Percentiles rank a stretch among this genome's conserved stretches.
phyloP scores from a whole-genome alignment of 139 green algal species.

The Volvox africanus region DNA sequence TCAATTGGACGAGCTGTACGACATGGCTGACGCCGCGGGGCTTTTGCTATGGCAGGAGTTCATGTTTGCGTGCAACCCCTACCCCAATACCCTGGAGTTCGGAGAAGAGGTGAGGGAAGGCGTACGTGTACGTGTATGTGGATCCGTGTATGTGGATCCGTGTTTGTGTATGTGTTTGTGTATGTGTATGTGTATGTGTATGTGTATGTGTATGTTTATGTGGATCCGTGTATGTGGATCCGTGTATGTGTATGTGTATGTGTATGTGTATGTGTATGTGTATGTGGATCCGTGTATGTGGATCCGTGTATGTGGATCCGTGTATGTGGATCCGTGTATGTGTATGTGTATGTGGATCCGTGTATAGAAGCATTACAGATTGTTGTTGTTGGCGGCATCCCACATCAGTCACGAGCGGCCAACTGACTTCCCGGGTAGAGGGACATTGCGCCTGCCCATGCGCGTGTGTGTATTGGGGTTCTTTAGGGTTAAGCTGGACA shows the following conservation, averaged over 20 bases:
- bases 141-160: background rate
- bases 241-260: background rate
- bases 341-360: background rate
- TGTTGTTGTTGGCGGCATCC: too few species aligned
- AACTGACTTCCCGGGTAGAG: too few species aligned
- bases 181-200: background rate
- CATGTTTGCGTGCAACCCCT: constrained; percentile 73
- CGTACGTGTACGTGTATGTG: background rate
- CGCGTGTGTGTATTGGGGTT: too few species aligned
- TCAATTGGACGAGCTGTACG: constrained; percentile 78
- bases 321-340: background rate
- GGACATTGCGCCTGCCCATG: too few species aligned
- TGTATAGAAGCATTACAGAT: too few species aligned
- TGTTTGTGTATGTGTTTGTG: background rate
- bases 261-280: background rate
- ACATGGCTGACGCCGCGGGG: constrained; percentile 73
- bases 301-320: background rate
- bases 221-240: background rate
- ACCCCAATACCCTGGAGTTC: constrained; percentile 49
- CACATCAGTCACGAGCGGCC: too few species aligned
- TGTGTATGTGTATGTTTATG: background rate
- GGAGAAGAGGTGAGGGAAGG: constrained; percentile 44
- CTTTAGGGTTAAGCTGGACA: too few species aligned
- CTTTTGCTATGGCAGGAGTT: constrained; percentile 84
- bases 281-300: background rate